phyloP scores from a whole-genome alignment of 352 stramenopile species.

The Globisporangium orthogonon region DNA sequence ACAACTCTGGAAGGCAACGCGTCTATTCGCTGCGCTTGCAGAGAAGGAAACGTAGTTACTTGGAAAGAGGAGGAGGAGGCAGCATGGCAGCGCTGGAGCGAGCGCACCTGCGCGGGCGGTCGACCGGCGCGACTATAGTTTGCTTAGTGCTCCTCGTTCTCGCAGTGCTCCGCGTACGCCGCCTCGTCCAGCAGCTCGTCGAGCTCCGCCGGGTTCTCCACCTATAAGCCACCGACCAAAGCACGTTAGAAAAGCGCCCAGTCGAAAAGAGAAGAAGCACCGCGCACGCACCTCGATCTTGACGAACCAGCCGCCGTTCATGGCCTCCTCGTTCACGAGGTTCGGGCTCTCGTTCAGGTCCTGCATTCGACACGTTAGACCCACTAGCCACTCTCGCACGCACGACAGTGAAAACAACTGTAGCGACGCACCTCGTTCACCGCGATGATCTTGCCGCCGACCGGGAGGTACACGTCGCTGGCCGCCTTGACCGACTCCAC shows the following conservation, averaged over 20 bases:
- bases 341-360: conserved; percentile 74
- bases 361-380: conserved; percentile 13
- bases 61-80: not conserved
- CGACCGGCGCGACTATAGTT: not conserved
- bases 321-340: conserved; percentile 85
- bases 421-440: conserved; percentile 84
- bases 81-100: not conserved
- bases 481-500: conserved; percentile 99
- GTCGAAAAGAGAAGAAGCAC: not conserved
- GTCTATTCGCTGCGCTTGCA: conserved; percentile 1
- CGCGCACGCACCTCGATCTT: conserved; percentile 69
- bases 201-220: conserved; percentile 64
- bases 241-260: too few species aligned
- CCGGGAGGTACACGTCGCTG: conserved; percentile 95
- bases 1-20: not conserved
- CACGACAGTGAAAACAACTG: too few species aligned
- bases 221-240: conserved; percentile 14
- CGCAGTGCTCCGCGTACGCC: conserved; percentile 83
- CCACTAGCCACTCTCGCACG: not conserved
- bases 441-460: conserved; percentile 90
- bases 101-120: not conserved
- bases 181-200: conserved; percentile 77
- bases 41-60: not conserved
- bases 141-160: conserved; percentile 75
- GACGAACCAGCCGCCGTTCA: conserved; percentile 85